A percentile compares a stretch with the other conserved stretches of the same genome.
phyloP scores from a whole-genome alignment of 1,284 basidiomycete genomes.

The Termitomyces sp. region DNA sequence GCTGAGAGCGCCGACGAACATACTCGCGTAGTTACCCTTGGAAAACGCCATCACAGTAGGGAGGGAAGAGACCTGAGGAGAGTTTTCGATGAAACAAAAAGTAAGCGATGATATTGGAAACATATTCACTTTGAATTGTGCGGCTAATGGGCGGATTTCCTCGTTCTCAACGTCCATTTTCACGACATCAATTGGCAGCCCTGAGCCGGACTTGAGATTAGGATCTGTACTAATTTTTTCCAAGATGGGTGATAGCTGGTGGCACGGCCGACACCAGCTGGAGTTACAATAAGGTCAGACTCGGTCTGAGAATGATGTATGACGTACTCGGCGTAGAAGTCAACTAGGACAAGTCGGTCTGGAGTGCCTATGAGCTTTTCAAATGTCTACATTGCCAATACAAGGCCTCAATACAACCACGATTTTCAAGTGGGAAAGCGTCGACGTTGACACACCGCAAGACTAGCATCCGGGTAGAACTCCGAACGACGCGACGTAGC shows the following conservation, averaged over 20 bases:
- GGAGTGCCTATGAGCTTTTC: constrained; percentile 37
- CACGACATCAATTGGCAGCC: constrained; percentile 58
- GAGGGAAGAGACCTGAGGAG: constrained; percentile 52
- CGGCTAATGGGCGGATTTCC: constrained; percentile 43
- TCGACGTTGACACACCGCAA: constrained; percentile 25
- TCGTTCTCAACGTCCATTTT: constrained; percentile 65
- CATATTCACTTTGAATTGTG: constrained; percentile 47
- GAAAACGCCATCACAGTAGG: constrained; percentile 72
- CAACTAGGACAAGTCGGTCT: constrained; percentile 60
- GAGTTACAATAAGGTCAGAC: not conserved
- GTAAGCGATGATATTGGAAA: not conserved
- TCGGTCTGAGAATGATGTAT: constrained; percentile 10
- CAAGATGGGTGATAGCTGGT: constrained; percentile 60
- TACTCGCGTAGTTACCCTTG: constrained; percentile 47
- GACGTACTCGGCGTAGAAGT: constrained; percentile 73
- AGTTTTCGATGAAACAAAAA: not conserved
- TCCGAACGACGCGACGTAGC: constrained; percentile 24
- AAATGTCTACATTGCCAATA: constrained; percentile 40
- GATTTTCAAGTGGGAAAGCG: not conserved
- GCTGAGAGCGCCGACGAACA: constrained; percentile 60
- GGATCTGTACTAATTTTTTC: constrained; percentile 46
- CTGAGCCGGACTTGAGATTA: constrained; percentile 45
- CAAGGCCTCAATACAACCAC: not conserved
- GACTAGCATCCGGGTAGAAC: constrained; percentile 27
- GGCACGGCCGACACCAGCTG: constrained; percentile 76